Evolutionary conservation across 345 rosid species (phyloP).

Genomic region (Bruguiera gymnorhiza): DNA sequence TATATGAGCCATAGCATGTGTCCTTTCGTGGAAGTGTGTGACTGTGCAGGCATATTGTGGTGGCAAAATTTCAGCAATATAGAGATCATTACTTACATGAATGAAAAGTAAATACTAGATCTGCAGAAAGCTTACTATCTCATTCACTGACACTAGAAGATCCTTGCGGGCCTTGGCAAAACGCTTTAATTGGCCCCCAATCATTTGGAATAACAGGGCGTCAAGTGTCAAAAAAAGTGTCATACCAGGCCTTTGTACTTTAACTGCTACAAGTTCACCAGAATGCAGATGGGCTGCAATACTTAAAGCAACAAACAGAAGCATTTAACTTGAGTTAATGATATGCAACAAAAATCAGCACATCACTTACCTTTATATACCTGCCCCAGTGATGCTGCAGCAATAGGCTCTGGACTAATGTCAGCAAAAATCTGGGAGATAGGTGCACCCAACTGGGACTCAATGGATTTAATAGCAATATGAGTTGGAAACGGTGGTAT

Average conservation of each 20-base stretch:
- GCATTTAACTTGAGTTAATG: background rate
- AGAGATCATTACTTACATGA: background rate
- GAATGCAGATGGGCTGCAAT: constrained; percentile 94
- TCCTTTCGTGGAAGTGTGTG: no score
- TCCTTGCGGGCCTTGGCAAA: constrained; percentile 92
- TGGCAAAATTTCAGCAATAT: background rate
- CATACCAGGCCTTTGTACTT: constrained; percentile 99
- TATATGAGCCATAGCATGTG: no score
- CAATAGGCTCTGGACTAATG: constrained; percentile 82
- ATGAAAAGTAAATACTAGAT: background rate
- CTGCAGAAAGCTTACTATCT: constrained; percentile 58
- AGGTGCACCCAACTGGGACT: constrained; percentile 71
- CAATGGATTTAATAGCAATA: constrained; percentile 75
- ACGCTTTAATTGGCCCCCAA: constrained; percentile 91
- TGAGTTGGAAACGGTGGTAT: constrained; percentile 84
- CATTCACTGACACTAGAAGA: constrained; percentile 86
- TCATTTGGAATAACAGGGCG: constrained; percentile 82
- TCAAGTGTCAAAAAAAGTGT: constrained; percentile 75
- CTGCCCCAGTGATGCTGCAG: constrained; percentile 97
- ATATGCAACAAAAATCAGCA: no score
- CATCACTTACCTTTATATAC: constrained; percentile 69
- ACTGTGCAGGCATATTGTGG: no score
- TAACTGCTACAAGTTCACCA: constrained; percentile 96
- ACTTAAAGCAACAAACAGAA: constrained; percentile 40
- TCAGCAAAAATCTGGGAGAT: constrained; percentile 72